Base-by-base conservation (phyloP, 805 yeast genomes). In the Sugiyamaella floridensis region DNA sequence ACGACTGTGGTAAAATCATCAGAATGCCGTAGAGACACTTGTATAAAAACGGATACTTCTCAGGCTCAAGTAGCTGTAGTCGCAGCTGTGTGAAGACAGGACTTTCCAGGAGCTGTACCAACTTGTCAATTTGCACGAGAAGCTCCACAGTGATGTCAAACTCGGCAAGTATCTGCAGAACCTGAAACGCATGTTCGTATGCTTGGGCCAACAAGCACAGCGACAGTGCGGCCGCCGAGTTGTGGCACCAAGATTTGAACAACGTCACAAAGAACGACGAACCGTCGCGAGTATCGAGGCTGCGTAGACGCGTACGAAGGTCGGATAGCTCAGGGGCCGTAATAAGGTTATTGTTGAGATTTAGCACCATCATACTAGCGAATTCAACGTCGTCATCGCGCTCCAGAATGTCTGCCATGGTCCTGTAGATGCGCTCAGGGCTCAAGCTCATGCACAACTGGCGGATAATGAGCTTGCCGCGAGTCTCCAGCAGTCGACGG, bases 1-100 rank as follows among this genome's bases (percentile, higher is more conserved):
- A 78, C 0, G 97, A 88, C 66, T 93, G 99, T 0, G 99, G 99
- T 48, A 93, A 69, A 4, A 93, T 76, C 99, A 93, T 93, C 54
- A 93, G 72, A 29, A 93, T 77, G 1, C 98, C 99, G 66, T 89
- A 93, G 29, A 93, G 76, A 50, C 96, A 86, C 64, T 89, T 88
- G 74, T 85, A 87, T 34, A 93, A 71, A 62, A 78, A 86, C 0
- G 95, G 95, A 64, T 86, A 78, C 57, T 78, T 80, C 47, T 83
- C 87, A 1, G 97, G 97, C 63, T 88, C 95, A 46, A 93, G 71
- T n/a, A 93, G 72, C 67, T 92, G 97, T 51, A 93, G 72, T 54
- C 99, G 78, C 57, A 90, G 75, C 60, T 86, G 82, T 7, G 95
- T 84, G 67, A 93, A 90, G 1, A 89, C 90, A 1, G 97, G 98